Base-by-base conservation (phyloP, 352 stramenopile genomes). In the Globisporangium sylvaticum region DNA sequence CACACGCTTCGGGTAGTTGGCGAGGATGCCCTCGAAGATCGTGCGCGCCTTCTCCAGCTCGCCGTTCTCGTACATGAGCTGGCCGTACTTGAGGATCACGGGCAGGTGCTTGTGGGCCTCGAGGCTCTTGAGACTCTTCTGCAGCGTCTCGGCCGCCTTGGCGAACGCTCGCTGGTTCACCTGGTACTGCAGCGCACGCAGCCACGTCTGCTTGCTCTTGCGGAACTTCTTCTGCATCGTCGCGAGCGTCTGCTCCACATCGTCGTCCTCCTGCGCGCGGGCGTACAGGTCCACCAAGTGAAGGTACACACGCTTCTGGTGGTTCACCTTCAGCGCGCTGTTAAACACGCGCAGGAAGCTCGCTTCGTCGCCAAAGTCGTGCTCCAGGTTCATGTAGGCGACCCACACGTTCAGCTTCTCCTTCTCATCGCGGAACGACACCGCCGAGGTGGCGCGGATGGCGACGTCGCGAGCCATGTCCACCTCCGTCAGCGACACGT, bases 401-500 rank as follows among this genome's bases (percentile, higher is more conserved):
- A 97, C 88, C 95, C 95, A 99, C 12, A 98, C 94, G 74, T 99
- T 99, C 58, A 98, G 81, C 81, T 98, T 99, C 72, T 99, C 96
- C 65, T 95, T 91, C 72, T 98, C 96, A 64, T 98, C 83, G 44
- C 94, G 89, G 77, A 98, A 98, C 66, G 97, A 96, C 44, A 99
- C 96, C 39, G 92, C 89, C 27, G 97, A 92, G 34, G 97, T 97
- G 8, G 96, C 96, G 53, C 94, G 88, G 50, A 94, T 79, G 0
- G 95, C 96, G 58, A 99, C 95, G 71, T 96, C 92, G 10, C 96
- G 89, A 32, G 95, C 96, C 53, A 96, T 78, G 9, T 91, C 88
- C 58, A 98, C 87, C 68, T 99, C 94, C 39, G 94, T 98, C 24
- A 98, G 77, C 44, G 93, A 97, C 37, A 99, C 80, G 76, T 98